Conservation (phyloP, 306 rosid genomes). For the Vigna angularis region DNA sequence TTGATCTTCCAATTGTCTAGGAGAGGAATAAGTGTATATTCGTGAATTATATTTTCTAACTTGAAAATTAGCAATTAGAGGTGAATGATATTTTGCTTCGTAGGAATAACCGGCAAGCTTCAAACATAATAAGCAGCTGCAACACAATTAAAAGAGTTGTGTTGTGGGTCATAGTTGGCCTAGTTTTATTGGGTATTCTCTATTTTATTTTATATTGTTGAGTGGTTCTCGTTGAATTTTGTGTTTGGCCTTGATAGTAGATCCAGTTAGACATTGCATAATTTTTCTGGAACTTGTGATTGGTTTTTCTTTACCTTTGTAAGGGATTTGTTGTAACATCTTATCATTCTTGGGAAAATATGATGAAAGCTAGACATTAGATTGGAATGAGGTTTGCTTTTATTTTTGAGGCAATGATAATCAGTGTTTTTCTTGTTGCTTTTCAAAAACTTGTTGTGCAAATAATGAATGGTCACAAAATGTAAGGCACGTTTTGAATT, state of each 20-base stretch:
- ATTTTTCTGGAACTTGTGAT: background rate
- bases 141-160: background rate
- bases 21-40: background rate
- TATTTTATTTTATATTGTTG: background rate
- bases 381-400: background rate
- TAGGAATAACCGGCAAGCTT: background rate
- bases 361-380: constrained; percentile 56
- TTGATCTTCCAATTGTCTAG: background rate
- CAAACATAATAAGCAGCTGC: background rate
- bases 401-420: no score
- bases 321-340: background rate
- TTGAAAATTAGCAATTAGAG: background rate
- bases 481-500: background rate
- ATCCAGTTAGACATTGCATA: no score
- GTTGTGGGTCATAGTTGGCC: background rate
- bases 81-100: background rate
- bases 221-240: background rate
- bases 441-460: no score
- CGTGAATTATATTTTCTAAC: background rate
- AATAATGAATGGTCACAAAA: background rate
- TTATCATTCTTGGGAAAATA: background rate
- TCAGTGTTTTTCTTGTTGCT: no score
- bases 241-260: background rate
- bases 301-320: constrained; percentile 9
- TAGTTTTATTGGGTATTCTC: background rate